Base-by-base conservation (phyloP, 192 early-diverging fungal species). In the Gigaspora rosea region DNA sequence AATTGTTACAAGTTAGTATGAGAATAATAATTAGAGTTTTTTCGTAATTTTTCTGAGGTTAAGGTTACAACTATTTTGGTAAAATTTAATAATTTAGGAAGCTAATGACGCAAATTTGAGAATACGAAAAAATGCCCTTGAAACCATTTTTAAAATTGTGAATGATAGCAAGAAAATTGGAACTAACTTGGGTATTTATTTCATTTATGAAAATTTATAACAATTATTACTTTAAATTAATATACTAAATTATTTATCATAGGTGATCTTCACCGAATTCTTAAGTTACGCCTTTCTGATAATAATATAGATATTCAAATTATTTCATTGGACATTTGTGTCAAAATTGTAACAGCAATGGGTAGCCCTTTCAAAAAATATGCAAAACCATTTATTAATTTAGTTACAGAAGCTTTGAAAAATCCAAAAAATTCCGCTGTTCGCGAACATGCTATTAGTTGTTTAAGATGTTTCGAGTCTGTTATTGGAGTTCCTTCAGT, bases 31-130 rank as follows among this genome's bases (percentile, higher is more conserved):
- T 32, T 81, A 81, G 78, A 5, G 18, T 9, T 1, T 10, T n/a
- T 10, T 46, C 15, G 16, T n/a, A n/a, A n/a, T 18, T 20, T 13
- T 20, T 66, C 41, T 41, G 7, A 8, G n/a, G 80, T 85, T 83
- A 48, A 8, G n/a, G 80, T 85, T 83, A 48, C 8, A 10, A 41
- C 27, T 71, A 41, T 16, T 74, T 41, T 46, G 6, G 4, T 56
- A 16, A 16, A 27, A n/a, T 32, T 68, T 73, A 22, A 32, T 80
- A 52, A 35, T 20, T 8, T 71, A 93, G 57, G 88, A 94, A 41
- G 88, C 94, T 52, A 86, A 85, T 35, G 93, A 97, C 81, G 85
- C 85, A 61, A 92, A 95, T 66, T 99, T 97, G 98, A 97, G 96
- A 80, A 85, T 90, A 51, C 90, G 98, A 62, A 97, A 98, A 79